Evolutionary conservation across 2,329 filamentous ascomycete species (phyloP).

Genomic region (Monosporascus sp.): DNA sequence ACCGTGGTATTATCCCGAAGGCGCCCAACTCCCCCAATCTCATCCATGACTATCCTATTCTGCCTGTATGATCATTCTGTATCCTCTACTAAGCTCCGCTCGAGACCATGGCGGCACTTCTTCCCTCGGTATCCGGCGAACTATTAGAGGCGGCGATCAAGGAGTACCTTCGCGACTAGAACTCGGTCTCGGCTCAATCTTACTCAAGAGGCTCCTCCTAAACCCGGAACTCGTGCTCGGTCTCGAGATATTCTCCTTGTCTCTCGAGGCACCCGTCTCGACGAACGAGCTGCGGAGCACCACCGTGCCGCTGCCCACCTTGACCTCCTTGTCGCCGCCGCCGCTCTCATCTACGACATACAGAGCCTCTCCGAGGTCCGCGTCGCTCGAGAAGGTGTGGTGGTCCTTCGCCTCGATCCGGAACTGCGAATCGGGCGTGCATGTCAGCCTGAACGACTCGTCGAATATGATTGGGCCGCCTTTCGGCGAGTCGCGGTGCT

Average conservation of each 20-base stretch:
- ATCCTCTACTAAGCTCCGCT: too few species aligned
- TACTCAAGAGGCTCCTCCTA: conserved; percentile 23
- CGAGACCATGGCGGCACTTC: too few species aligned
- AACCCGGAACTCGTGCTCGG: conserved; percentile 11
- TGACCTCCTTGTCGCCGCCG: conserved; percentile 66
- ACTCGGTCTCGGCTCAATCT: conserved; percentile 15
- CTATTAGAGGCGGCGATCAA: too few species aligned
- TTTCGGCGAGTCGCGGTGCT: conserved; percentile 70
- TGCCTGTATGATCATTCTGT: too few species aligned
- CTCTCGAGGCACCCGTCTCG: conserved; percentile 29
- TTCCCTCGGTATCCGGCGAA: too few species aligned
- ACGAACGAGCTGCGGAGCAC: conserved; percentile 69
- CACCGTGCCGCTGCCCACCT: conserved; percentile 67
- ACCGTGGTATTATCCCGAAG: too few species aligned
- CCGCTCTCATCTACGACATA: conserved; percentile 87
- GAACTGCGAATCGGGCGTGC: conserved; percentile 79
- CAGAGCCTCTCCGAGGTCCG: conserved; percentile 75
- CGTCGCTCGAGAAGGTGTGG: conserved; percentile 76
- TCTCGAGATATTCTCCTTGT: conserved; percentile 7
- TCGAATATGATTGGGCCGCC: conserved; percentile 62
- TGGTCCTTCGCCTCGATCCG: conserved; percentile 82
- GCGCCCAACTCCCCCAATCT: too few species aligned
- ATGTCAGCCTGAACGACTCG: conserved; percentile 72
- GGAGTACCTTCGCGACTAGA: not conserved
- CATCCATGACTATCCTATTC: too few species aligned